Base-by-base conservation (phyloP, 495 filamentous ascomycete species). In the Penicillium salamii region DNA sequence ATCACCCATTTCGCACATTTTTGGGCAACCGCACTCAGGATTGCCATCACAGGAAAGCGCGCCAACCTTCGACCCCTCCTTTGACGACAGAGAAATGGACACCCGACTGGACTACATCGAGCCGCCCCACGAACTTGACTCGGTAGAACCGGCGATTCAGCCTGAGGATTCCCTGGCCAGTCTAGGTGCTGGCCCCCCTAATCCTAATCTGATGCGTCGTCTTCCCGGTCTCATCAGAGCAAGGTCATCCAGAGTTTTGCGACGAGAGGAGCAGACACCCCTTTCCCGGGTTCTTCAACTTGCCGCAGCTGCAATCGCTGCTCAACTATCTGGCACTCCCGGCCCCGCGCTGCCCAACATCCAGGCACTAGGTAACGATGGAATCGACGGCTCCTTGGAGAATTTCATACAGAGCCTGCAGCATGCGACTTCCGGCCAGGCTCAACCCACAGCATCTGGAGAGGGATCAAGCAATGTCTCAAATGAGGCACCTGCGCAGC, bases 261-360 rank as follows among this genome's bases (percentile, higher is more conserved):
- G 77, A 20, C 77, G 75, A 48, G 76, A 81, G 50, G 80, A 84
- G 43, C 80, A 81, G 41, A 78, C 77, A 7, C 76, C 80, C 43
- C 57, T 82, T 14, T 80, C 80, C 26, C 74, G 78, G 23, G 74
- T 83, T 14, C 64, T 84, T 21, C 81, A 80, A 26, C 69, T 83
- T 37, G 79, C 80, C 23, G 80, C 80, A n/a, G 72, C 79, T 18
- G 77, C 78, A 7, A 81, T 82, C 42, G 80, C 80, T 38, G 78
- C 80, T 32, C 81, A 82, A 44, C 72, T 83, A 45, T 82, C 81
- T 28, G 80, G 80, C 12, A 70, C 66, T 26, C 68, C 72, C 26
- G 76, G 78, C 13, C 77, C 80, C 45, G 71, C 73, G 2, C 59
- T 81, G 42, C 78, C 77, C 45, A 78, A 82, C 43, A 77, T 82